Percentiles rank a stretch among this genome's conserved stretches.
These are phyloP conservation scores for Gillenia trifoliata DNA, from an alignment of 306 rosid genomes.

Conservation along the genomic window DNA sequence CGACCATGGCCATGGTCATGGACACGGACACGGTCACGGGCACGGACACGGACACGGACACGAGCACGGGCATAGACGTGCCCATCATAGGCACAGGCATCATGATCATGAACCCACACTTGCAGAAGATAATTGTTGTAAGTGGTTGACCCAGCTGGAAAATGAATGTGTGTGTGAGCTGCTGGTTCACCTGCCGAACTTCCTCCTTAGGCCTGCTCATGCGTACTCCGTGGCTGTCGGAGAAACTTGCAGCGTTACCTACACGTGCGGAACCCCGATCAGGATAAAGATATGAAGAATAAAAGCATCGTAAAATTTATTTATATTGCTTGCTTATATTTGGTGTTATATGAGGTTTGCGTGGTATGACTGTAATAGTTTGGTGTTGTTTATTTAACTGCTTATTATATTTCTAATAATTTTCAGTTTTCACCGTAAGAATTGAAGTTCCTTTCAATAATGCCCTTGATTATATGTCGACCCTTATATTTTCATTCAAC, in stretches of 20 bases:
- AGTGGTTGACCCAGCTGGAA: constrained; percentile 63
- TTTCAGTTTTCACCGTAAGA: too few relatives aligned
- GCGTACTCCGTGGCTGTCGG: constrained; percentile 42
- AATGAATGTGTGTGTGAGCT: constrained; percentile 63
- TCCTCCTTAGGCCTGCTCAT: constrained; percentile 60
- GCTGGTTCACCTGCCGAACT: constrained; percentile 56
- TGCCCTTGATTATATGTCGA: too few relatives aligned
- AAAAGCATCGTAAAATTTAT: not conserved
- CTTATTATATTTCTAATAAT: not conserved
- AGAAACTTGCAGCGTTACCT: constrained; percentile 46
- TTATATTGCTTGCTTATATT: not conserved
- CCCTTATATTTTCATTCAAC: too few relatives aligned
- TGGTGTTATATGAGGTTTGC: not conserved
- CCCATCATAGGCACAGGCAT: constrained; percentile 6
- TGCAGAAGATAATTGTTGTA: constrained; percentile 59
- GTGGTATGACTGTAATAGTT: not conserved
- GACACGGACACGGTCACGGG: not conserved
- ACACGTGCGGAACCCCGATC: constrained; percentile 53
- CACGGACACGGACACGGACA: constrained; percentile 8
- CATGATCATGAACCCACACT: not conserved
- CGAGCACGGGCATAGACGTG: constrained; percentile 10
- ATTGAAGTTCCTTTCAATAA: too few relatives aligned
- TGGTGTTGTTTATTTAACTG: not conserved
- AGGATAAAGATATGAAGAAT: constrained; percentile 18
- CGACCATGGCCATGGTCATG: not conserved